phyloP scores from a whole-genome alignment of 2,329 filamentous ascomycete species.

The Hymenoscyphus fraxineus region DNA sequence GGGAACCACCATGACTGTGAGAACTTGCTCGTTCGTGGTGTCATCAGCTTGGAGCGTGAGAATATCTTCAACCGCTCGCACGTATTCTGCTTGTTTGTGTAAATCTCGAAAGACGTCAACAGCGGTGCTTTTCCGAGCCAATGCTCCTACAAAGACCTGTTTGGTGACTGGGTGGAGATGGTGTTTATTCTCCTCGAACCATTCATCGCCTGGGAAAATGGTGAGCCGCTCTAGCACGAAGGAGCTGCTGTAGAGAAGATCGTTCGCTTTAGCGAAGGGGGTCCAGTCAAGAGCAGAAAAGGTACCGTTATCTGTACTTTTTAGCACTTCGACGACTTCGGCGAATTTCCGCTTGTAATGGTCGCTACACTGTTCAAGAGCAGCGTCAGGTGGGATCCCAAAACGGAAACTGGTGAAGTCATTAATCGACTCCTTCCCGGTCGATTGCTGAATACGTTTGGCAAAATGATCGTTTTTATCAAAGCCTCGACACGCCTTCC shows the following conservation, averaged over 20 bases:
- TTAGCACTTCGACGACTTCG: constrained; percentile 39
- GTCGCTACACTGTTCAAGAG: constrained; percentile 41
- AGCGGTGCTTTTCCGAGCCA: constrained; percentile 39
- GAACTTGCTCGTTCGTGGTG: constrained; percentile 28
- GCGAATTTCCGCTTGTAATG: constrained; percentile 42
- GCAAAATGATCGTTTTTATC: constrained; percentile 49
- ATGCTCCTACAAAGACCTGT: constrained; percentile 41
- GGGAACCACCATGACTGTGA: constrained; percentile 45
- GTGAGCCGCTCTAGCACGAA: constrained; percentile 50
- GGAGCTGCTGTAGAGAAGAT: constrained; percentile 50
- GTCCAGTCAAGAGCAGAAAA: constrained; percentile 38
- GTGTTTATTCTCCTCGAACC: constrained; percentile 45
- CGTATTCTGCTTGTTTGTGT: constrained; percentile 42
- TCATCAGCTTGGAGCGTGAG: constrained; percentile 32
- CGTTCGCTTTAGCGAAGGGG: constrained; percentile 46
- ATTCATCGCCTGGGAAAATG: constrained; percentile 36
- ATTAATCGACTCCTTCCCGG: background rate
- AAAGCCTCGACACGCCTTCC: constrained; percentile 44
- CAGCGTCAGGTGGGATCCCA: constrained; percentile 44
- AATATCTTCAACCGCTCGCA: constrained; percentile 39
- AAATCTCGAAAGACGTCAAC: constrained; percentile 48
- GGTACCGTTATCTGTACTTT: constrained; percentile 34
- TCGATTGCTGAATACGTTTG: constrained; percentile 37
- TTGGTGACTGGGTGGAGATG: constrained; percentile 48
- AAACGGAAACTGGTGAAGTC: constrained; percentile 34